Evolutionary conservation across 179 eudicot genomes (phyloP).

Genomic region (Corrigiola litoralis): DNA sequence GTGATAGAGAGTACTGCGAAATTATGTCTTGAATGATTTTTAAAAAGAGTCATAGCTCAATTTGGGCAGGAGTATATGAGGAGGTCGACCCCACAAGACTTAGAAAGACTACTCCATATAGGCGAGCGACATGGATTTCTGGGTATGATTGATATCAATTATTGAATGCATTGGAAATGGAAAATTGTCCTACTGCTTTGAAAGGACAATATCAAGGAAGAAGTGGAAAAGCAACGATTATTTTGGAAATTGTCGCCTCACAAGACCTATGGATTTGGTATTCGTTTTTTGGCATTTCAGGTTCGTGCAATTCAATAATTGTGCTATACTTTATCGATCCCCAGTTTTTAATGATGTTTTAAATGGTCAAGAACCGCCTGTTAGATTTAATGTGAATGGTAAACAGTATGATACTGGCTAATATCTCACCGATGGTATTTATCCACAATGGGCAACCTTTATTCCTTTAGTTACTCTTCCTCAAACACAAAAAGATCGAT

Average conservation of each 20-base stretch:
- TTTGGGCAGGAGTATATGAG: neutral
- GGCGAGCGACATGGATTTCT: neutral
- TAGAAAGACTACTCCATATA: neutral
- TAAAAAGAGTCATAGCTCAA: neutral
- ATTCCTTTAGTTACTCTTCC: neutral
- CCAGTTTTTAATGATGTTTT: neutral
- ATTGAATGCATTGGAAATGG: neutral
- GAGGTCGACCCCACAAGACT: neutral
- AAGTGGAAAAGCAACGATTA: neutral
- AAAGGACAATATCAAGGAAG: neutral
- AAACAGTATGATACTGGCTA: neutral
- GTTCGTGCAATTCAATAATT: neutral
- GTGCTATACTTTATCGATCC: neutral
- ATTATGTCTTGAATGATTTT: neutral
- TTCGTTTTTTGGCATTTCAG: neutral
- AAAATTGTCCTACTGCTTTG: neutral
- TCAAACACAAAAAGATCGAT: neutral
- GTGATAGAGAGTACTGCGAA: neutral
- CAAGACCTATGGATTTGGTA: neutral
- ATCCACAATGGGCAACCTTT: neutral
- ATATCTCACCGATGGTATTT: neutral
- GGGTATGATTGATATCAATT: conserved; percentile 1
- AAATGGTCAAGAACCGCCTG: neutral
- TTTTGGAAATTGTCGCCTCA: neutral
- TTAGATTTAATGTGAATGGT: neutral